Base-by-base conservation (phyloP, 805 yeast species). In the Ogataea sp. region DNA sequence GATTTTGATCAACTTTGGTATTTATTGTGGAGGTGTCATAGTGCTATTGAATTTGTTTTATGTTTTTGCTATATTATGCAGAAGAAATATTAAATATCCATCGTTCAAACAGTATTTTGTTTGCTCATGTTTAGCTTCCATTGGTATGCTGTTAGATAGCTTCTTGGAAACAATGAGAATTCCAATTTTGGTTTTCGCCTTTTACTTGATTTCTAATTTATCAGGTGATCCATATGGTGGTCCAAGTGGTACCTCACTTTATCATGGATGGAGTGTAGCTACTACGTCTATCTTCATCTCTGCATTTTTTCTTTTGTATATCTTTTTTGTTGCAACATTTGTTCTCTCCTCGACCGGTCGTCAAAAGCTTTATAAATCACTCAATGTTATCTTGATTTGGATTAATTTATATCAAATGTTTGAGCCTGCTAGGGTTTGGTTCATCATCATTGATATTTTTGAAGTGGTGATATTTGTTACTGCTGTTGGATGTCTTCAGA, bases 341-440 rank as follows among this genome's bases (percentile, higher is more conserved):
- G 43, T 67, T 17, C 30, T 58, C 29, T 25, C 43, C 8, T 43
- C 31, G 26, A 36, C 41, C 4, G 46, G 49, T 20, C 43, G 50
- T 38, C 40, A 47, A 27, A 54, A 56, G 43, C 47, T 75, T 5
- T 75, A 74, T 47, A 66, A 76, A 3, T 72, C 78, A 2, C 57
- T 72, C 39, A 65, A 61, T 38, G 55, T 66, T 6, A 65, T 74
- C 30, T 58, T 72, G 37, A 39, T 65, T 3, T 75, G 78, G 78
- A 64, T 70, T 4, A 56, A 59, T 35, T 48, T 63, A 20, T 75
- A 73, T 50, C 60, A 64, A 39, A 56, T 59, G 15, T 70, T 66
- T 49, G 61, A 64, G 20, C 77, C 79, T 1, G 51, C 59, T 14
- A 55, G 58, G 42, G 61, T 68, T 1, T 55, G 52, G 38, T 73